These are phyloP conservation scores for Cylindrodendrum hubeiense DNA, from an alignment of 2,329 filamentous ascomycete genomes.

Conservation along the genomic window DNA sequence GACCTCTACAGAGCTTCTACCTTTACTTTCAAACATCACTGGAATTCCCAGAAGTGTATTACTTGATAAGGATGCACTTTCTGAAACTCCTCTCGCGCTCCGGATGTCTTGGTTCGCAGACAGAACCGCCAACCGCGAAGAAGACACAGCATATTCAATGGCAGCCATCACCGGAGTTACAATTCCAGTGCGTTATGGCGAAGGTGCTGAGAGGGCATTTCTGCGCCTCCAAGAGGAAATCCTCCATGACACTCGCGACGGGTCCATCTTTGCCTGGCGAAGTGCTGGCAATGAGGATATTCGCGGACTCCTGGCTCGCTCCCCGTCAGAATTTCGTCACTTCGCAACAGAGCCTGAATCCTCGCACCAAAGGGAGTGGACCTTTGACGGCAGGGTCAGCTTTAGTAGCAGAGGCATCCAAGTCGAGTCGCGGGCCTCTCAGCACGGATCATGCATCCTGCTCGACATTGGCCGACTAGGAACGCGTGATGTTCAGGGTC, in stretches of 20 bases:
- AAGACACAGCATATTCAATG: neutral
- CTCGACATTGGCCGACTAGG: neutral
- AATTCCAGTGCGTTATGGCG: conserved; percentile 1
- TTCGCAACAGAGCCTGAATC: no score
- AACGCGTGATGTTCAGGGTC: neutral
- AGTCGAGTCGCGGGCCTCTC: neutral
- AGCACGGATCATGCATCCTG: neutral
- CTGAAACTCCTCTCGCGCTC: neutral
- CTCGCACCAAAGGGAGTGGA: no score
- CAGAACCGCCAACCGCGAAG: neutral
- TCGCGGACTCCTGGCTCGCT: neutral
- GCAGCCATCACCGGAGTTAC: neutral
- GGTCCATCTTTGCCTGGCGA: conserved; percentile 5
- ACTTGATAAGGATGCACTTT: neutral
- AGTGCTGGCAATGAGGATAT: neutral
- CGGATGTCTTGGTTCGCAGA: conserved; percentile 2
- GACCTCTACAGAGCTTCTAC: no score
- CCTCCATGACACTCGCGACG: neutral
- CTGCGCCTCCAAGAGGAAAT: neutral
- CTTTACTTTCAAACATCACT: neutral
- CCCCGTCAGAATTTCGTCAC: conserved; percentile 4
- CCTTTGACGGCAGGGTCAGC: neutral
- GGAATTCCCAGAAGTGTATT: neutral
- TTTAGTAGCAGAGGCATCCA: neutral
- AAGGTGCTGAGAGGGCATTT: conserved; percentile 1